Evolutionary conservation across 805 yeast genomes (phyloP).

Genomic region (Barnettozyma sp.): DNA sequence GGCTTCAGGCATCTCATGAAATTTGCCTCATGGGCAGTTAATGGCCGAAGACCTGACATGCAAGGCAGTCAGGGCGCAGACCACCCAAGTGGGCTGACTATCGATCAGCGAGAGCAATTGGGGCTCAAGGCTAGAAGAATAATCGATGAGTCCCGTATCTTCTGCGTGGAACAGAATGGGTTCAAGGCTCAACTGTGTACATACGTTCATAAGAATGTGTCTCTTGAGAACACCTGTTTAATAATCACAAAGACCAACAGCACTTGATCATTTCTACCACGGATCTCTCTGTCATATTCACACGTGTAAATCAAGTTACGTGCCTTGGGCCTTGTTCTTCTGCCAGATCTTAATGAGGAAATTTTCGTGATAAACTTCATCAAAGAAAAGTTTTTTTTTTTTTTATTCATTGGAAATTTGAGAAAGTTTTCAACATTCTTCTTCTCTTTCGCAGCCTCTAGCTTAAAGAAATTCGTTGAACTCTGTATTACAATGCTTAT

Average conservation of each 20-base stretch:
- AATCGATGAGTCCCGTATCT: slow-evolving; percentile 64
- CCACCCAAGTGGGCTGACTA: slow-evolving; percentile 42
- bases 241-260: no score
- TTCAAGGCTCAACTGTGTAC: slow-evolving; percentile 44
- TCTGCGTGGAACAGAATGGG: slow-evolving; percentile 36
- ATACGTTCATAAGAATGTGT: slow-evolving; percentile 51
- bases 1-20: slow-evolving; percentile 48
- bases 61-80: slow-evolving; percentile 32
- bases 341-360: background rate
- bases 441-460: background rate
- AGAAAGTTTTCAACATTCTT: slow-evolving; percentile 7
- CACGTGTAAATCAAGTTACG: no score
- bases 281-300: no score
- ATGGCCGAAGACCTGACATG: slow-evolving; percentile 46
- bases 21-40: slow-evolving; percentile 85
- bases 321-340: background rate
- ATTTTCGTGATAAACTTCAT: slow-evolving; percentile 1
- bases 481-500: slow-evolving; percentile 13
- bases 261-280: no score
- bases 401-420: no score
- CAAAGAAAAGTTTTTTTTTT: no score
- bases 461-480: background rate
- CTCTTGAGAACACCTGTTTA: slow-evolving; percentile 67
- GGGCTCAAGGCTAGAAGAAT: slow-evolving; percentile 69
- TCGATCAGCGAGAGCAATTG: slow-evolving; percentile 44